These are phyloP conservation scores for Galium porrigens DNA, from an alignment of 305 asterid species.

Conservation along the genomic window DNA sequence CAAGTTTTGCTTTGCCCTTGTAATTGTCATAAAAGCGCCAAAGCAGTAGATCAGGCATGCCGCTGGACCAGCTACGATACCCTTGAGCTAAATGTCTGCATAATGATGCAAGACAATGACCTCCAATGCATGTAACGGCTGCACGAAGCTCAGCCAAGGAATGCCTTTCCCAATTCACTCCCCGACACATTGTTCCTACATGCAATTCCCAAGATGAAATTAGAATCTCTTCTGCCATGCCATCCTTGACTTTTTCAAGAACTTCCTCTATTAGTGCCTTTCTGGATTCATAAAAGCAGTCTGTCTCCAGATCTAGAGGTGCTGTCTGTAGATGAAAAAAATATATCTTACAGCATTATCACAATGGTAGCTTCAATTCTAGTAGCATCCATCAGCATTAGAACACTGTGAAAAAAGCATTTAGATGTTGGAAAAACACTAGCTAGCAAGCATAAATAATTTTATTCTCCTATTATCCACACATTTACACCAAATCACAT, in stretches of 20 bases:
- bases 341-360: background rate
- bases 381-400: background rate
- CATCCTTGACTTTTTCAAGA: constrained; percentile 46
- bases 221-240: constrained; percentile 78
- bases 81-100: constrained; percentile 82
- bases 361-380: background rate
- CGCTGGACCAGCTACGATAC: constrained; percentile 90
- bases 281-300: constrained; percentile 61
- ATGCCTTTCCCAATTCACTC: constrained; percentile 82
- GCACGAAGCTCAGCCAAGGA: constrained; percentile 56
- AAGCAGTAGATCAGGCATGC: constrained; percentile 84
- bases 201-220: constrained; percentile 61
- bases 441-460: background rate
- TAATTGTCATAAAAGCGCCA: constrained; percentile 72
- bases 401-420: background rate
- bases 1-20: constrained; percentile 88
- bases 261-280: constrained; percentile 48
- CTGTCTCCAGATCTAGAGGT: constrained; percentile 79
- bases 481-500: background rate
- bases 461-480: background rate
- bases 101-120: constrained; percentile 56
- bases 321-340: constrained; percentile 42
- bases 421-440: background rate
- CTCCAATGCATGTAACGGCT: constrained; percentile 72
- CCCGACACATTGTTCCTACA: constrained; percentile 61